Evolutionary conservation across 306 rosid species (phyloP).

Genomic region (Begonia peltatifolia): DNA sequence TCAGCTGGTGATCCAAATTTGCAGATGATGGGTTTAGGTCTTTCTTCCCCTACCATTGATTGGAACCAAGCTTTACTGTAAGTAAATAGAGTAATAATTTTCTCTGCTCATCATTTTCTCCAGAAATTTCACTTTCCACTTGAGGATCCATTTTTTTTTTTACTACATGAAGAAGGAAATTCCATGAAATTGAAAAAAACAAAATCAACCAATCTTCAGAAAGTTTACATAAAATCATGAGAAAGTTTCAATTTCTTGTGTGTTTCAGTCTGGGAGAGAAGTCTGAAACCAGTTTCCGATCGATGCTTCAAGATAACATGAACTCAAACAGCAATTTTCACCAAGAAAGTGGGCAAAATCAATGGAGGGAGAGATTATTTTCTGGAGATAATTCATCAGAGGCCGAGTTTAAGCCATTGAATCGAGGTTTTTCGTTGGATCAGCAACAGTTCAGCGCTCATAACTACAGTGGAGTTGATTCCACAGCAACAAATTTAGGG

Average conservation of each 20-base stretch:
- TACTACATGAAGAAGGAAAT: too few relatives aligned
- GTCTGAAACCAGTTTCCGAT: constrained; percentile 43
- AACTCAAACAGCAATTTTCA: constrained; percentile 34
- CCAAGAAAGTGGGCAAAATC: constrained; percentile 43
- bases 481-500: constrained; percentile 52
- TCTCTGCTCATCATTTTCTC: too few relatives aligned
- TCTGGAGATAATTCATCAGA: constrained; percentile 31
- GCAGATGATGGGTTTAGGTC: constrained; percentile 88
- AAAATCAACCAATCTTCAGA: too few relatives aligned
- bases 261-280: constrained; percentile 37
- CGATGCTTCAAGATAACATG: constrained; percentile 64
- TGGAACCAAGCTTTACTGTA: constrained; percentile 88
- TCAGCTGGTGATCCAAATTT: constrained; percentile 35
- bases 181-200: too few relatives aligned
- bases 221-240: too few relatives aligned
- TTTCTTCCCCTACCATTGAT: constrained; percentile 58
- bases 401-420: constrained; percentile 1
- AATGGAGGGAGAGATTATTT: constrained; percentile 59
- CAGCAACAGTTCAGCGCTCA: constrained; percentile 72
- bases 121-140: too few relatives aligned
- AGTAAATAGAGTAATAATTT: constrained; percentile 8
- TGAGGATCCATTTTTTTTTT: too few relatives aligned
- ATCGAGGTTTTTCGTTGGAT: constrained; percentile 56
- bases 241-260: too few relatives aligned
- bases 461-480: constrained; percentile 66